These are phyloP conservation scores for Cyclotella sp. DNA, from an alignment of 108 stramenopile genomes.

Conservation along the genomic window DNA sequence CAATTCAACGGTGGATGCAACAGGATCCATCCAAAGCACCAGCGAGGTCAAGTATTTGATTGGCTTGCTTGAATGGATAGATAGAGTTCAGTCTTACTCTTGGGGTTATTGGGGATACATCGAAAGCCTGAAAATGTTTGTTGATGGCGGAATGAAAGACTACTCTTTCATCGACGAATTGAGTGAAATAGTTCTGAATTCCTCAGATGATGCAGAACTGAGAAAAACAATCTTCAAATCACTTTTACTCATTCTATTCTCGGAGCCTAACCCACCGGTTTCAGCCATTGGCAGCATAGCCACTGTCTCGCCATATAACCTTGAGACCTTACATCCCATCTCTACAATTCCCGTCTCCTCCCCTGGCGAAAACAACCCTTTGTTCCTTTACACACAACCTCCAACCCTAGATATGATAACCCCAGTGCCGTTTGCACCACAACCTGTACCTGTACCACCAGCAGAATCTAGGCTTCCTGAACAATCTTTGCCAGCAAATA, in stretches of 20 bases:
- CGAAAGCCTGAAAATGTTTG: constrained; percentile 36
- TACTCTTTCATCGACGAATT: constrained; percentile 38
- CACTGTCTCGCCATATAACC: background rate
- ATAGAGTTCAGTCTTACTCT: constrained; percentile 32
- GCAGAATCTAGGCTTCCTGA: background rate
- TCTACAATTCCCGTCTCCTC: background rate
- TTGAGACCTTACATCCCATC: background rate
- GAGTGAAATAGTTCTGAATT: constrained; percentile 35
- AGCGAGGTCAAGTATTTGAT: constrained; percentile 37
- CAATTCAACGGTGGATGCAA: constrained; percentile 6
- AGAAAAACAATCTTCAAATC: constrained; percentile 40
- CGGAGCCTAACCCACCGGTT: constrained; percentile 10
- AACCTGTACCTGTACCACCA: background rate
- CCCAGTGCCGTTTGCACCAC: background rate
- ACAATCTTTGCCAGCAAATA: background rate
- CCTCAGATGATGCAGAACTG: constrained; percentile 38
- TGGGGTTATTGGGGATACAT: constrained; percentile 47
- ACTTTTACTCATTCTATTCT: constrained; percentile 36
- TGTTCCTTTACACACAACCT: background rate
- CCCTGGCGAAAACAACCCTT: background rate
- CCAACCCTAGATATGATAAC: background rate
- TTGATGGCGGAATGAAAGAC: constrained; percentile 46
- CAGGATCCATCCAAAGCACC: constrained; percentile 2
- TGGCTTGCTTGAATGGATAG: constrained; percentile 42
- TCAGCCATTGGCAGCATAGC: background rate